phyloP scores from a whole-genome alignment of 257 asterid species.

The Ehretia macrophylla region DNA sequence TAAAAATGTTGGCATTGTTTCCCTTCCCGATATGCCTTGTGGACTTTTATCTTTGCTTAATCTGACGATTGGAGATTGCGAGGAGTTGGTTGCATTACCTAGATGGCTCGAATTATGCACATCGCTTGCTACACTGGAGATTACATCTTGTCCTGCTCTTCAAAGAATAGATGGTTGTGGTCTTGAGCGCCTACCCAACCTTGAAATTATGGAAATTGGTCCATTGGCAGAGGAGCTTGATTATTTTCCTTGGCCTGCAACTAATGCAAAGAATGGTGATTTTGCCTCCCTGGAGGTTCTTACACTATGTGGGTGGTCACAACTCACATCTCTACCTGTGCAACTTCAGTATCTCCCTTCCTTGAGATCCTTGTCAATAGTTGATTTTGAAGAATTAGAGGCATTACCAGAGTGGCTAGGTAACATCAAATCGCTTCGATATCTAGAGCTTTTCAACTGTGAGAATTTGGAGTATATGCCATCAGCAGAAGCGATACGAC shows the following conservation, averaged over 20 bases:
- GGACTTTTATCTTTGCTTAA: no score
- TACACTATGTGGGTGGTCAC: constrained; percentile 4
- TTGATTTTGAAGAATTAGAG: not conserved
- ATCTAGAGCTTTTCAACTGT: not conserved
- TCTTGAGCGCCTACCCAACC: no score
- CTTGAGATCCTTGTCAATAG: not conserved
- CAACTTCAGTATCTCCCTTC: constrained; percentile 3
- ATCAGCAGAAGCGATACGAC: constrained; percentile 9
- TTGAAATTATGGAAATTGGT: not conserved
- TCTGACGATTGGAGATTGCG: no score
- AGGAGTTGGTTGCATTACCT: no score
- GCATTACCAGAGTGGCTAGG: constrained; percentile 29
- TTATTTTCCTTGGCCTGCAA: constrained; percentile 4
- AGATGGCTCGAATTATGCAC: no score
- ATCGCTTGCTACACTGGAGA: no score
- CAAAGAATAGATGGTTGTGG: no score
- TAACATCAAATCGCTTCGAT: constrained; percentile 5
- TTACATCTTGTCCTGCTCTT: no score
- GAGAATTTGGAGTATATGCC: constrained; percentile 8
- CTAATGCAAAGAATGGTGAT: not conserved
- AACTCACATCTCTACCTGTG: constrained; percentile 5
- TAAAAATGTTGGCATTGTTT: not conserved
- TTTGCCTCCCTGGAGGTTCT: not conserved
- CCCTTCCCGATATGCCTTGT: no score
- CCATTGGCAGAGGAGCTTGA: not conserved